A percentile compares a stretch with the other conserved stretches of the same genome.
Evolutionary conservation across 768 basidiomycete species (phyloP).

Genomic region (Cubamyces lactineus): DNA sequence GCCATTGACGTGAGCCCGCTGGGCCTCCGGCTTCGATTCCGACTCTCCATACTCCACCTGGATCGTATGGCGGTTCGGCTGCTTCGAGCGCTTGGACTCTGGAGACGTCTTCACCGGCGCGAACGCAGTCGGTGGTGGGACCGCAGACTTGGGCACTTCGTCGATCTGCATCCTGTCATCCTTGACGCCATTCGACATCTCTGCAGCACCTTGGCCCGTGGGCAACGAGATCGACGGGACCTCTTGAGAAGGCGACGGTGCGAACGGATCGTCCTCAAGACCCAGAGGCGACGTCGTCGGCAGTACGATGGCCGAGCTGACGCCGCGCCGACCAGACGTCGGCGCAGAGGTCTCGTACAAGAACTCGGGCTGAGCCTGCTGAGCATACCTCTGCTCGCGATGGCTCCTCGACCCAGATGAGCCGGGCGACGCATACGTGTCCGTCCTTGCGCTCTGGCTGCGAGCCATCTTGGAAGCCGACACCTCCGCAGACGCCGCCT

Average conservation of each 20-base stretch:
- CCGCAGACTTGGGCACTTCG: conserved; percentile 17
- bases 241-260: conserved; percentile 43
- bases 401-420: conserved; percentile 45
- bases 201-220: neutral
- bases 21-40: conserved; percentile 28
- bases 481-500: conserved; percentile 36
- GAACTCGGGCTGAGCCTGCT: conserved; percentile 61
- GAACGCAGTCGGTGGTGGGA: conserved; percentile 20
- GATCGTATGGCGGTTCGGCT: conserved; percentile 84
- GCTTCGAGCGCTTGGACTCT: conserved; percentile 52
- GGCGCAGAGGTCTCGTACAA: conserved; percentile 75
- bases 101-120: conserved; percentile 43
- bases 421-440: conserved; percentile 40
- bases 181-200: conserved; percentile 3
- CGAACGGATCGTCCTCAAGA: conserved; percentile 76
- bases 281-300: conserved; percentile 44
- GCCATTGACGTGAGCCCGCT: conserved; percentile 16
- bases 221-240: conserved; percentile 28
- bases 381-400: conserved; percentile 44
- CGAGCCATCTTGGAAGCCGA: conserved; percentile 41
- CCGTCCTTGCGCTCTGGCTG: conserved; percentile 60
- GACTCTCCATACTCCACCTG: conserved; percentile 93
- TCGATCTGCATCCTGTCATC: conserved; percentile 19
- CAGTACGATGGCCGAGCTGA: conserved; percentile 48
- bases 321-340: conserved; percentile 44